A percentile compares a stretch with the other conserved stretches of the same genome.
Evolutionary conservation across 306 rosid genomes (phyloP).

Genomic region (Malus fusca): DNA sequence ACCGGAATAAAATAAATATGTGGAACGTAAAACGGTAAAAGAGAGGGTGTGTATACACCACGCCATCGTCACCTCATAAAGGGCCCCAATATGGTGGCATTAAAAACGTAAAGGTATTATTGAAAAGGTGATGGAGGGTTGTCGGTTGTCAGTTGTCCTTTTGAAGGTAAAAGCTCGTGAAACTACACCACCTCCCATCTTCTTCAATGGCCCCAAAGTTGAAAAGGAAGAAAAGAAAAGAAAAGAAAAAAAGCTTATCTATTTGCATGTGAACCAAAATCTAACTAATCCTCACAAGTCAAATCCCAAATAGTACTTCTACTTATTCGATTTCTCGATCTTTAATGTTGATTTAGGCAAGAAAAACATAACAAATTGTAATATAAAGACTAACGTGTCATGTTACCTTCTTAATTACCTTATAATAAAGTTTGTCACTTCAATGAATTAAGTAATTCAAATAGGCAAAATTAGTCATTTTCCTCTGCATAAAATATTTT

Average conservation of each 20-base stretch:
- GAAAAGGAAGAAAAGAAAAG: neutral
- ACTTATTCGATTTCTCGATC: neutral
- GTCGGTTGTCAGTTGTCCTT: neutral
- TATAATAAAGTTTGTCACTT: too few relatives aligned
- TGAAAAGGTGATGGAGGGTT: slow-evolving; percentile 22
- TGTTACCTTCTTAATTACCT: too few relatives aligned
- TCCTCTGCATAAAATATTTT: too few relatives aligned
- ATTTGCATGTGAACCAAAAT: slow-evolving; percentile 44
- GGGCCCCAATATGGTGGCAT: slow-evolving; percentile 22
- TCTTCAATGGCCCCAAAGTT: neutral
- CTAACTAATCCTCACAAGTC: slow-evolving; percentile 29
- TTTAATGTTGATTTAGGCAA: neutral
- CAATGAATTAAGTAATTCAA: too few relatives aligned
- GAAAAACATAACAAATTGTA: too few relatives aligned
- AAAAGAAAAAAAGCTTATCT: neutral
- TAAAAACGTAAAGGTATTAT: slow-evolving; percentile 39
- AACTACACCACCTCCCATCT: slow-evolving; percentile 11
- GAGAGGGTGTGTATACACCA: too few relatives aligned
- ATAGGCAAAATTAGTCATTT: too few relatives aligned
- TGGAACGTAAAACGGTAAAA: too few relatives aligned
- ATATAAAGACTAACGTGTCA: too few relatives aligned
- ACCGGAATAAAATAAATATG: rapidly evolving
- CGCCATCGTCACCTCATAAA: neutral
- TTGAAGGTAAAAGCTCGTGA: slow-evolving; percentile 45
- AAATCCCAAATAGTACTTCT: neutral